Evolutionary conservation across 176 grass and related monocot species (phyloP).

Genomic region (Chloris gayana): DNA sequence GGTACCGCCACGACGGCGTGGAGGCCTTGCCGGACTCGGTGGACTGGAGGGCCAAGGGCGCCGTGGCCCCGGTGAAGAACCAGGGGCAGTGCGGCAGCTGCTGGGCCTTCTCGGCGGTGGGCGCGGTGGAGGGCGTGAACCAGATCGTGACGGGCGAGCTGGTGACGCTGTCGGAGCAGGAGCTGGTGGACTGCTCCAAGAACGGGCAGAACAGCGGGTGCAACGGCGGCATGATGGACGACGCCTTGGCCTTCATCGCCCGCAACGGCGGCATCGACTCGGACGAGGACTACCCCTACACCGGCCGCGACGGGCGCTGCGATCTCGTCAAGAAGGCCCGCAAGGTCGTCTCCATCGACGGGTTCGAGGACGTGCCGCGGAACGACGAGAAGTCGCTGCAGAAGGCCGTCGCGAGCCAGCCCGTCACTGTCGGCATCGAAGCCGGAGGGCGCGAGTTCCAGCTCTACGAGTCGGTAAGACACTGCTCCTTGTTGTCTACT

Average conservation of each 20-base stretch:
- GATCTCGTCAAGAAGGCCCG: slow-evolving; percentile 36
- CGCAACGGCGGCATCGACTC: slow-evolving; percentile 50
- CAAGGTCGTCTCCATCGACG: slow-evolving; percentile 34
- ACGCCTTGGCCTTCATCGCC: slow-evolving; percentile 56
- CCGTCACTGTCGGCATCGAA: slow-evolving; percentile 69
- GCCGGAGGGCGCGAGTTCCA: slow-evolving; percentile 70
- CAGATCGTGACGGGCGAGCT: slow-evolving; percentile 57
- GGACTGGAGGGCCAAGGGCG: slow-evolving; percentile 78
- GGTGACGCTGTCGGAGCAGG: slow-evolving; percentile 58
- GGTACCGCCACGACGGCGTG: slow-evolving; percentile 26
- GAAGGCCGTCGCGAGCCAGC: slow-evolving; percentile 74
- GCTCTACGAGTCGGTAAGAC: slow-evolving; percentile 55
- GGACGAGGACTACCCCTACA: slow-evolving; percentile 55
- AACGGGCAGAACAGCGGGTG: slow-evolving; percentile 43
- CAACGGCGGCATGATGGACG: slow-evolving; percentile 62
- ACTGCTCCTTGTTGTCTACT: background rate
- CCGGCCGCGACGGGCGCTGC: slow-evolving; percentile 34
- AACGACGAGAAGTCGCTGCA: slow-evolving; percentile 62
- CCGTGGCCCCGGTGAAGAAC: slow-evolving; percentile 72
- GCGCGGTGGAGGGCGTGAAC: slow-evolving; percentile 56
- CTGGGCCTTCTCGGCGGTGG: slow-evolving; percentile 65
- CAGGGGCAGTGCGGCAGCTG: slow-evolving; percentile 45
- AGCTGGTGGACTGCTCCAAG: slow-evolving; percentile 64
- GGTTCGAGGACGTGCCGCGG: slow-evolving; percentile 31
- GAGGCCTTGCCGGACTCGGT: slow-evolving; percentile 54